phyloP scores from a whole-genome alignment of 2,329 filamentous ascomycete species.

The Cladophialophora chaetospira region DNA sequence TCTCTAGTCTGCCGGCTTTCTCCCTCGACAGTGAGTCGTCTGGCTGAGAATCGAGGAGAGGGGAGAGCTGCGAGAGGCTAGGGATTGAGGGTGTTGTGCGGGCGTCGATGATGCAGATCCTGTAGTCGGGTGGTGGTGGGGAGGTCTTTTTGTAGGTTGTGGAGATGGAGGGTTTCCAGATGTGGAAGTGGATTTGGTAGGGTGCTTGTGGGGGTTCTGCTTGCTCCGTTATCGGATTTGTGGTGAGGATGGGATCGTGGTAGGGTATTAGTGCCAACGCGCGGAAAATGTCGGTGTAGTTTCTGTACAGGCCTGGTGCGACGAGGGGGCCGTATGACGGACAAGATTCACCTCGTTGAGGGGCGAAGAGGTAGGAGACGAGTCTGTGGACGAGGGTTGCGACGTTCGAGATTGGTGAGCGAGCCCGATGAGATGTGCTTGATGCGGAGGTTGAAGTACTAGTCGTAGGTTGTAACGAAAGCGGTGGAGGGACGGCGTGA shows the following conservation, averaged over 20 bases:
- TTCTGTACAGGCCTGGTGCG: conserved; percentile 65
- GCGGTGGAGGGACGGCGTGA: not conserved
- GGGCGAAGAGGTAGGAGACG: conserved; percentile 48
- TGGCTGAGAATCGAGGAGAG: conserved; percentile 73
- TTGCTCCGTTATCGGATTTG: conserved; percentile 32
- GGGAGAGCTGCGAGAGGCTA: conserved; percentile 68
- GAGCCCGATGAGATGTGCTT: conserved; percentile 1
- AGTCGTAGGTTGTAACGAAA: not conserved
- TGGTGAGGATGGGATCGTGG: conserved; percentile 59
- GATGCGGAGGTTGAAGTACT: not conserved
- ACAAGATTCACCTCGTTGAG: conserved; percentile 19
- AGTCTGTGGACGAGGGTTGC: conserved; percentile 56
- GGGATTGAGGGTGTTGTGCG: conserved; percentile 68
- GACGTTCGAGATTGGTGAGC: conserved; percentile 5
- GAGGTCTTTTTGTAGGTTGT: conserved; percentile 73
- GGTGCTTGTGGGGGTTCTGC: conserved; percentile 43
- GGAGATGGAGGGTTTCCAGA: conserved; percentile 72
- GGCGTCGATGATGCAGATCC: conserved; percentile 78
- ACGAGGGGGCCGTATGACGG: conserved; percentile 59
- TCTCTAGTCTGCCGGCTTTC: conserved; percentile 60
- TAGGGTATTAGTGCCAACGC: conserved; percentile 73
- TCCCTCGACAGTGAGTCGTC: conserved; percentile 61
- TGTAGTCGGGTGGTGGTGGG: conserved; percentile 78
- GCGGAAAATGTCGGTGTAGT: conserved; percentile 71
- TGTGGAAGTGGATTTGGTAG: conserved; percentile 74